Percentiles rank a stretch among this genome's conserved stretches.
phyloP scores from a whole-genome alignment of 2,329 filamentous ascomycete genomes.

The Fusarium aywerte region DNA sequence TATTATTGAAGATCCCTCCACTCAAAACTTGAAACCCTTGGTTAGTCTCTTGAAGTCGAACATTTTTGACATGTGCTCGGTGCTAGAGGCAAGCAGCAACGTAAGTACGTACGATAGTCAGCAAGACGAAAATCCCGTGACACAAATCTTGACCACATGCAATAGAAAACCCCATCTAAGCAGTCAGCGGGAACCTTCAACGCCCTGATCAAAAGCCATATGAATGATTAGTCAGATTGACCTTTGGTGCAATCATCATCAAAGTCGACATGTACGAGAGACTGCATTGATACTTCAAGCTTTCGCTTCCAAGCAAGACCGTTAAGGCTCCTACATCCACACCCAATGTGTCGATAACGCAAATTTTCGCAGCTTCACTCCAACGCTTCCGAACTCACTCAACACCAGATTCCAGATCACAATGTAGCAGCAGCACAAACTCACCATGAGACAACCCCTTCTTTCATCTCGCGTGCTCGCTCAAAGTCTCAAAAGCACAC shows the following conservation, averaged over 20 bases:
- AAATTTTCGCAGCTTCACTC: conserved; percentile 41
- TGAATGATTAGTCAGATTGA: conserved; percentile 1
- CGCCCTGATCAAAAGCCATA: background rate
- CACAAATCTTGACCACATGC: conserved; percentile 20
- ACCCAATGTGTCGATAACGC: conserved; percentile 34
- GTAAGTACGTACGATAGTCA: background rate
- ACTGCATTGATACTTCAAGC: background rate
- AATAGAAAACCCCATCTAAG: background rate
- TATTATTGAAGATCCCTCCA: background rate
- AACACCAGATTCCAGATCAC: conserved; percentile 16
- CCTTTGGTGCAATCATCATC: background rate
- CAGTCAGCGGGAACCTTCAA: conserved; percentile 5
- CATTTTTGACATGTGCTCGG: conserved; percentile 34
- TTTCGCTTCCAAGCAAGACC: background rate
- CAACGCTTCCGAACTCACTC: conserved; percentile 10
- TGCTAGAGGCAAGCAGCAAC: background rate
- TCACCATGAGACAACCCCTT: conserved; percentile 38
- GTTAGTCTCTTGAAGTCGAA: background rate
- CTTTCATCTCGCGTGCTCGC: conserved; percentile 21
- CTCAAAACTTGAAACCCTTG: too few relatives aligned
- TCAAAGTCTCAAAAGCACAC: conserved; percentile 10
- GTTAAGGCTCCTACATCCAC: conserved; percentile 21
- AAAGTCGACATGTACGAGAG: background rate
- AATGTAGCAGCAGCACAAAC: conserved; percentile 30
- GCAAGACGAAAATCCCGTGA: conserved; percentile 26